Base-by-base conservation (phyloP, 1,139 yeast species). In the Suhomyces coccinellae region DNA sequence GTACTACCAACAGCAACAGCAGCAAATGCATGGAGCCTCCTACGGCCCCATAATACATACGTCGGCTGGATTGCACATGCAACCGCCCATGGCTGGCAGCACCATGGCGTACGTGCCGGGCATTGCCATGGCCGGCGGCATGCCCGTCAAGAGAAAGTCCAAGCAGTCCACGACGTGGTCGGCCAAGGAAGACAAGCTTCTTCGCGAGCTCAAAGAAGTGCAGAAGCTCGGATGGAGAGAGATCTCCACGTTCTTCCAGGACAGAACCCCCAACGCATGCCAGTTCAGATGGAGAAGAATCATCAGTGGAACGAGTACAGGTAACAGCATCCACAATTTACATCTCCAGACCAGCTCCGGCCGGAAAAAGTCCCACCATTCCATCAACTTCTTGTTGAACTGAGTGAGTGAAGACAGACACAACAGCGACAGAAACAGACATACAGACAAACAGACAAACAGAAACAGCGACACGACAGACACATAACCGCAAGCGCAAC, bases 161-260 rank as follows among this genome's bases (percentile, higher is more conserved):
- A 69, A 69, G 47, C 72, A 66, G 52, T 62, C 67, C 6, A 63
- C 71, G 4, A 68, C 73, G 3, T 70, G 75, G 75, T 58, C 73
- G 0, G 65, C 71, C n/a, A 59, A 63, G 41, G 75, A 70, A 48
- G 75, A 70, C 48, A 65, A 65, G 47, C 53, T 70, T 13, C 59
- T 70, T 40, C 52, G 73, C 40, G 69, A 69, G 43, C 61, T 70
- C 43, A 70, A 70, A 51, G 75, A 70, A 41, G 65, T 64, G 3
- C 75, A 70, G 51, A 71, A 71, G 49, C 60, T 72, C 45, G 78
- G 78, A 1, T 73, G 78, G 78, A 61, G 75, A 56, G 77, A 72
- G 50, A 71, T 73, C 33, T 66, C 73, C 12, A 59, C 71, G 6
- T 73, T 68, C 44, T 73, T 72, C 54, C 62, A 63, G 45, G 75